These are phyloP conservation scores for Termitomyces sp. DNA, from an alignment of 768 basidiomycete genomes.

Conservation along the genomic window DNA sequence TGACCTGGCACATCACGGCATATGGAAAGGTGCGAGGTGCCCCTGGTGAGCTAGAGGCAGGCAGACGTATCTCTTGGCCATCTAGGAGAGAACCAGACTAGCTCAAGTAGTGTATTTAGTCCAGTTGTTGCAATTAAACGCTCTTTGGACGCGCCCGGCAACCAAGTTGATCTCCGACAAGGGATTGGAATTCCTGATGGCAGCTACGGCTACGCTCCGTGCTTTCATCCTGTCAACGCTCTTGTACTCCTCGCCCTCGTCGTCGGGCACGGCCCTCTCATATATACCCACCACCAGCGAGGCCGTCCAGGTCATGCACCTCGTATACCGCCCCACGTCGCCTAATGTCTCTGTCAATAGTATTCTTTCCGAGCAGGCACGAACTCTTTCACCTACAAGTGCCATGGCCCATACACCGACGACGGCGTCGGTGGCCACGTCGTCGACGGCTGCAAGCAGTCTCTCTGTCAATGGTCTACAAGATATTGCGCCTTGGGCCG, in stretches of 20 bases:
- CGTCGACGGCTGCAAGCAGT: background rate
- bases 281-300: background rate
- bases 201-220: background rate
- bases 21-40: background rate
- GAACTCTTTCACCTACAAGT: background rate
- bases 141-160: background rate
- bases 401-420: background rate
- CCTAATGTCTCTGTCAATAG: background rate
- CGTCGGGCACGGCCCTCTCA: slow-evolving; percentile 1
- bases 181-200: background rate
- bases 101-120: background rate
- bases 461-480: slow-evolving; percentile 2
- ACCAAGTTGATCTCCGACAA: slow-evolving; percentile 1
- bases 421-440: background rate
- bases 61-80: too few species aligned
- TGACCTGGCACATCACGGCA: background rate
- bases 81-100: background rate
- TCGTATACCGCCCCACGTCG: slow-evolving; percentile 9
- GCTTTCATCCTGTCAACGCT: slow-evolving; percentile 10
- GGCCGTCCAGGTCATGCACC: slow-evolving; percentile 6
- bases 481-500: slow-evolving; percentile 14
- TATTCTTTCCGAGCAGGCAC: slow-evolving; percentile 3
- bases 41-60: too few species aligned
- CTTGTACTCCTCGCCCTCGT: slow-evolving; percentile 6
- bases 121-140: background rate